Evolutionary conservation across 345 rosid species (phyloP).

Genomic region (Brassica juncea): DNA sequence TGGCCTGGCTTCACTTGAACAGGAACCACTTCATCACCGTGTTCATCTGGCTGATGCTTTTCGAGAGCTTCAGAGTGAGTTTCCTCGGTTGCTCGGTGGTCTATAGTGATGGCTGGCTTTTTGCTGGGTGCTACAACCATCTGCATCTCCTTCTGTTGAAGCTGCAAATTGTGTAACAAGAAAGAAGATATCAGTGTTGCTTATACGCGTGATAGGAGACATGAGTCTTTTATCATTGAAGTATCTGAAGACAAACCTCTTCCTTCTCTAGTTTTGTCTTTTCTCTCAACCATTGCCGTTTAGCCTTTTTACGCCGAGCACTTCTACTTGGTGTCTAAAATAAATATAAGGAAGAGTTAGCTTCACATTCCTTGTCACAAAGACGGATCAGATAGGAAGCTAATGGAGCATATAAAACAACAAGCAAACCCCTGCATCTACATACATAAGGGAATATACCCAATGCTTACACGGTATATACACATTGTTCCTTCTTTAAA

Average conservation of each 20-base stretch:
- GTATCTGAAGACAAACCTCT: conserved; percentile 51
- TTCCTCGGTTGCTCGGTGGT: conserved; percentile 38
- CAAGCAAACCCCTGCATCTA: not conserved
- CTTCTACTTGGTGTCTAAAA: conserved; percentile 80
- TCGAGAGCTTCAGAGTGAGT: conserved; percentile 31
- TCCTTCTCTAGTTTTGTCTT: conserved; percentile 57
- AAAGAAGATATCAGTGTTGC: not conserved
- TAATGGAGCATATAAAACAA: conserved; percentile 16
- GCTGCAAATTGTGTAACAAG: conserved; percentile 44
- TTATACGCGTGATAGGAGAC: conserved; percentile 2
- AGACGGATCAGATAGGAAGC: conserved; percentile 6
- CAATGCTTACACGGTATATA: not conserved
- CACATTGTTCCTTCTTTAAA: not conserved
- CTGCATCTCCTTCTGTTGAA: conserved; percentile 40
- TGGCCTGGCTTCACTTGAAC: conserved; percentile 88
- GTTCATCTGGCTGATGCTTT: conserved; percentile 34
- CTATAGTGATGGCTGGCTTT: conserved; percentile 44
- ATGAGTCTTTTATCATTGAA: conserved; percentile 26
- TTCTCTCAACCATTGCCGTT: conserved; percentile 76
- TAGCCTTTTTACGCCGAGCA: conserved; percentile 90
- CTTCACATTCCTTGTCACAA: conserved; percentile 18
- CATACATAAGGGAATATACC: not conserved
- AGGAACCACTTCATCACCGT: conserved; percentile 56
- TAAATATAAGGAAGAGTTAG: conserved; percentile 33
- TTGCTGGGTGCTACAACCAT: conserved; percentile 39